Conservation (phyloP, 2,329 filamentous ascomycete species). For the Trichoderma asperellum region DNA sequence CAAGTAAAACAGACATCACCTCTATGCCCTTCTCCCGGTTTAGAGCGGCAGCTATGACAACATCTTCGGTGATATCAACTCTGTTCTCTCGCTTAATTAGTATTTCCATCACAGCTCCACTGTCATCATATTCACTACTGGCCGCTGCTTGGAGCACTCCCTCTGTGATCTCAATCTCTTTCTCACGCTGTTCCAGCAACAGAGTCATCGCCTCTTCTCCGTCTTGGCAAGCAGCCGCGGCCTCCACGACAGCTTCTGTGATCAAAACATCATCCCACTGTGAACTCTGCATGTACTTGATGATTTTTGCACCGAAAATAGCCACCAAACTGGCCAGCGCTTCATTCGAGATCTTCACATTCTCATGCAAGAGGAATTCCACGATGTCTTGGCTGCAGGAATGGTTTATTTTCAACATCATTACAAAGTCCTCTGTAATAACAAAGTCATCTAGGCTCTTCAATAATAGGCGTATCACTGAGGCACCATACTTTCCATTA, state of each 20-base stretch:
- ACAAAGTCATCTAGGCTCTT: neutral
- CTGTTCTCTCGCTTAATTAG: neutral
- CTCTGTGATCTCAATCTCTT: neutral
- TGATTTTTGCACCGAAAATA: neutral
- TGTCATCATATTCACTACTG: neutral
- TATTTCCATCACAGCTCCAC: neutral
- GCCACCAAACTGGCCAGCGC: neutral
- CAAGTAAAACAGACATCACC: neutral
- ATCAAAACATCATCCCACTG: neutral
- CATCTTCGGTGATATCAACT: neutral
- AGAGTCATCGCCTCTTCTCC: neutral
- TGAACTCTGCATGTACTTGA: neutral
- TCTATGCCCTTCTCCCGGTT: neutral
- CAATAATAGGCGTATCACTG: neutral
- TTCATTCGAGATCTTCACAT: neutral
- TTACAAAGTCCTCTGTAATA: neutral
- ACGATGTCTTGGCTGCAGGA: neutral
- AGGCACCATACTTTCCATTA: neutral
- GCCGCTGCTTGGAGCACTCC: neutral
- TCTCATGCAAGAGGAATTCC: neutral
- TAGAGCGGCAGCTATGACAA: neutral
- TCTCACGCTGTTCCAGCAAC: neutral
- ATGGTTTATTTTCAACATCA: neutral
- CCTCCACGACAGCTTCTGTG: neutral
- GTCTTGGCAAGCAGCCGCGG: neutral